These are phyloP conservation scores for Fusarium keratoplasticum DNA, from an alignment of 2,329 filamentous ascomycete species.

Conservation along the genomic window DNA sequence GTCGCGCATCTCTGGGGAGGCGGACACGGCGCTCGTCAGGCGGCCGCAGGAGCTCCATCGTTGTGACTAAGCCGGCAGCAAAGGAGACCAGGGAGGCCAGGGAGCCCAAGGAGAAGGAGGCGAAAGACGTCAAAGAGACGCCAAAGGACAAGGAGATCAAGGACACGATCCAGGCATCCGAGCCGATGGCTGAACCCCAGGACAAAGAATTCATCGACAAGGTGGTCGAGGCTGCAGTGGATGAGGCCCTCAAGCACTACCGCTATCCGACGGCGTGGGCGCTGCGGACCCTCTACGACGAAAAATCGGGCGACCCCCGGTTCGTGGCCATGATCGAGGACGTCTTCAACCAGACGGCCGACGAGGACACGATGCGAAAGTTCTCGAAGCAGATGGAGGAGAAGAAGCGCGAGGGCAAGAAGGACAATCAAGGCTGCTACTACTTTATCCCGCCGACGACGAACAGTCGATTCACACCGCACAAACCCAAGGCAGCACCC, in stretches of 20 bases:
- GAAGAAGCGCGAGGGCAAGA: constrained; percentile 69
- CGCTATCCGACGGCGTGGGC: constrained; percentile 73
- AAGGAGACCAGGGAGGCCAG: constrained; percentile 21
- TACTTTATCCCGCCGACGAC: constrained; percentile 66
- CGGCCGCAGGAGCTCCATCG: constrained; percentile 34
- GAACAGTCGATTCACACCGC: constrained; percentile 55
- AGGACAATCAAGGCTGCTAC: constrained; percentile 62
- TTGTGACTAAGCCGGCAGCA: constrained; percentile 38
- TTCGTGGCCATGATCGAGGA: constrained; percentile 70
- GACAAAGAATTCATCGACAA: constrained; percentile 61
- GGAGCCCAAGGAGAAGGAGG: constrained; percentile 20
- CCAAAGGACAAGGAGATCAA: constrained; percentile 20
- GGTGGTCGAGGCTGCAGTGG: constrained; percentile 68
- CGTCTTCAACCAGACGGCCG: constrained; percentile 69
- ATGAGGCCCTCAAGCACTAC: constrained; percentile 66
- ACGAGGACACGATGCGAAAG: constrained; percentile 60
- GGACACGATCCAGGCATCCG: constrained; percentile 32
- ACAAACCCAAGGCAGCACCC: constrained; percentile 61
- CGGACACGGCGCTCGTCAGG: constrained; percentile 43
- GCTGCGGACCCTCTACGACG: constrained; percentile 69
- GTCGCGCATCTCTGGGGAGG: constrained; percentile 47
- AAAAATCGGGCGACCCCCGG: constrained; percentile 61
- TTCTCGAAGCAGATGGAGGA: constrained; percentile 63
- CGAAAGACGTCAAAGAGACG: constrained; percentile 18
- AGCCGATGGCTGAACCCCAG: constrained; percentile 39